Evolutionary conservation across 148 eudicot genomes (phyloP), one percentile per base, ranked within the genome.

Genomic region (Rhododendron griersonianum): DNA sequence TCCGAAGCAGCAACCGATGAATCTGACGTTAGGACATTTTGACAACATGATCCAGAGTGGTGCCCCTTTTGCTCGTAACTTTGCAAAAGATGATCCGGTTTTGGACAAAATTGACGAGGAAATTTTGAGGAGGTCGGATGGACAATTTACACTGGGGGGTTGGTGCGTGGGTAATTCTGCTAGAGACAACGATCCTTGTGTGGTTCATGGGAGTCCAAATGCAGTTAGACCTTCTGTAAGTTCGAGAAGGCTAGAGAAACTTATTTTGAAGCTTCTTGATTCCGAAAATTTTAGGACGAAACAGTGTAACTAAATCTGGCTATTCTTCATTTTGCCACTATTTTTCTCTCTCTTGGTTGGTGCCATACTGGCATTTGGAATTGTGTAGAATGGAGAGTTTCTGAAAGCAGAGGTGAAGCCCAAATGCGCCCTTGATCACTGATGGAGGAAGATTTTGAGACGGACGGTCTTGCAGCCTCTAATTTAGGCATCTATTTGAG

Each of bases 21-120:
- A 91, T 88, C 90, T 97, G 82, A 94, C 96, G 21, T n/a, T 89
- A 47, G 91, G 89, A 57, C 88, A 94, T 86, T 97, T 91, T 30
- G 83, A 90, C 9, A 94, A 91, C 5, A 93, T 97, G 98, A 89
- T 95, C 77, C 86, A 88, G 78, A 95, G 96, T 74, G 99, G 99
- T 5, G 93, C 93, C 78, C 98, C 96, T 21, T 95, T 97, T 87
- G 99, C 92, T 77, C 95, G 89, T 75, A 91, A 89, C 35, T 90
- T 97, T 81, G 86, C 92, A 11, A 85, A 80, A 86, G 91, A 90
- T 63, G 96, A 97, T 84, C 93, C 93, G 0, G 93, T 97, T 69
- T 93, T 97, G 77, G 89, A 93, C 69, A 92, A 91, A 87, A 94
- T 97, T 59, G 99, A 97, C 84, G 88, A 81, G 86, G 92, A 93